Base-by-base conservation (phyloP, 1,284 basidiomycete species). In the Neolentinus lepideus region DNA sequence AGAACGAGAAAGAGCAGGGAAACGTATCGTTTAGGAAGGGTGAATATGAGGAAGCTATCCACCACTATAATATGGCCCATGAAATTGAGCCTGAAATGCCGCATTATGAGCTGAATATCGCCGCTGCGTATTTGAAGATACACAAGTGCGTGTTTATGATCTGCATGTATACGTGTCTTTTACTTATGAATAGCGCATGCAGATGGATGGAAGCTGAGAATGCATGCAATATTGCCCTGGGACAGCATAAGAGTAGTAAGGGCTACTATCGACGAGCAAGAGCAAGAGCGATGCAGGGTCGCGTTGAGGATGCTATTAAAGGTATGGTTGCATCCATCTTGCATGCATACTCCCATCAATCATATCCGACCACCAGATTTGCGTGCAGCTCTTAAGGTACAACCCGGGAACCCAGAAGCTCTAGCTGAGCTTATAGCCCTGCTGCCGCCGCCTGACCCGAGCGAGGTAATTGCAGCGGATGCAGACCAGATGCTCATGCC, bases 151-250 rank as follows among this genome's bases (percentile, higher is more conserved):
- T 66, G 22, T 56, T 56, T 33, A 1, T 62, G 53, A 63, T 54
- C 58, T 56, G 47, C 29, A 43, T 21, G 38, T 43, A 43, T 21
- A 43, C n/a, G 38, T 21, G 38, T 16, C 16, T 43, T 16, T 43
- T 43, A 43, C 38, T 43, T 43, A 43, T 43, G 19, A n/a, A 16
- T n/a, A 9, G n/a, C 4, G 6, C 8, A n/a, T 6, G 22, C 59
- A 87, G 84, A 59, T 87, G 82, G 81, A 79, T 83, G 51, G 79
- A 80, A 62, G 85, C 85, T 1, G 85, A 88, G 64, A 71, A 75
- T 25, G 85, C 85, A 1, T 88, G 85, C 59, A 78, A 82, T 2
- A 71, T 74, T 57, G 82, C 84, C 1, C 71, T 88, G 10, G 62
- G 69, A 29, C 84, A 86, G 59, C 85, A 88, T 59, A 73, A 73